Percentiles rank a stretch among this genome's conserved stretches.
Conservation (phyloP, 805 yeast species). For the Clavispora fructus region DNA sequence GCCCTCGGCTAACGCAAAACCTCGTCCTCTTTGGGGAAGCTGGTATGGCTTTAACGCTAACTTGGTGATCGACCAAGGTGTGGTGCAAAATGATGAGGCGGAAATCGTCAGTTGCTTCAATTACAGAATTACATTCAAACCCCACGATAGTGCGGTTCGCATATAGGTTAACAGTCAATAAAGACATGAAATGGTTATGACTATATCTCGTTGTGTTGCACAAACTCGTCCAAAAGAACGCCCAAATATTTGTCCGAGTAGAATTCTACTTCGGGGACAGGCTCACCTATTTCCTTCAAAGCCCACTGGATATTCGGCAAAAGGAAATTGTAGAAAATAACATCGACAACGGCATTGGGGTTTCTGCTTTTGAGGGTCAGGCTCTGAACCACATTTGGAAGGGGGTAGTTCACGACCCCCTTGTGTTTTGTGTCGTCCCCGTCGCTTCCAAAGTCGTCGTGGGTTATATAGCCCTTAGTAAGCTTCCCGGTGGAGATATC, state of each 20-base stretch:
- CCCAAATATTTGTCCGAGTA: constrained; percentile 34
- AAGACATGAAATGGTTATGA: background rate
- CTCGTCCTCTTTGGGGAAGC: constrained; percentile 58
- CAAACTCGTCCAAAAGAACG: constrained; percentile 26
- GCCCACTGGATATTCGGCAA: constrained; percentile 31
- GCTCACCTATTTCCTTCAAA: constrained; percentile 21
- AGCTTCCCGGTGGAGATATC: constrained; percentile 13
- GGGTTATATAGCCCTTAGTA: constrained; percentile 71
- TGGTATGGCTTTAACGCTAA: constrained; percentile 65
- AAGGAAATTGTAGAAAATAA: constrained; percentile 77
- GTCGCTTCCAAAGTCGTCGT: constrained; percentile 75
- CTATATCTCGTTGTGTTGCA: constrained; percentile 9
- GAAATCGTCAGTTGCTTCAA: constrained; percentile 57
- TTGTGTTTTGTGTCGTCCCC: constrained; percentile 83
- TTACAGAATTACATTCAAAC: constrained; percentile 61
- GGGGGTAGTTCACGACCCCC: constrained; percentile 49
- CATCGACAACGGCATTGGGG: constrained; percentile 43
- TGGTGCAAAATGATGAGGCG: constrained; percentile 25
- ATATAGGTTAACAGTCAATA: constrained; percentile 1
- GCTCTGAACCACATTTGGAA: constrained; percentile 78
- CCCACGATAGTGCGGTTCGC: constrained; percentile 44
- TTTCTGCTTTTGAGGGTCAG: constrained; percentile 25
- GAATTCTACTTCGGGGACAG: constrained; percentile 13
- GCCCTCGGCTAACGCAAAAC: constrained; percentile 5
- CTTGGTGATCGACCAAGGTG: constrained; percentile 53